Base-by-base conservation (phyloP, 106 monocot species). In the Platanthera zijinensis region DNA sequence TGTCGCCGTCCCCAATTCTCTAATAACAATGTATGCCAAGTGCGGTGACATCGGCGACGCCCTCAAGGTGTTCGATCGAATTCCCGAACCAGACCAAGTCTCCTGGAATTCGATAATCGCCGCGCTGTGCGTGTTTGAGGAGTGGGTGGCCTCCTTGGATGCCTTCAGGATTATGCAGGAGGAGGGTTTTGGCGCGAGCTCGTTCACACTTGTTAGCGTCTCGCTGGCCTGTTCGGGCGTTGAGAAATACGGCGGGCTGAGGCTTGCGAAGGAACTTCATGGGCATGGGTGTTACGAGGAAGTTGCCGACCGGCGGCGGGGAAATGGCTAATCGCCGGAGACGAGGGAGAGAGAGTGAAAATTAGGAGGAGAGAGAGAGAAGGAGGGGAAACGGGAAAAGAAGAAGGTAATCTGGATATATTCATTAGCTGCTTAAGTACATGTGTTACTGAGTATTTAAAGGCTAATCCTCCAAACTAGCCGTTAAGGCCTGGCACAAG, bases 171-270 rank as follows among this genome's bases (percentile, higher is more conserved):
- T 46, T 17, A 91, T 94, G 91, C 82, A 78, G 25, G 67, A 52
- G 32, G 80, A 85, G 6, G 69, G 77, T 3, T 51, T 78, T 18
- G 75, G 50, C 25, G 85, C 83, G 3, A 92, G 87, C 76, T 93
- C 93, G 15, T 96, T 96, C 78, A 87, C 96, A 0, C 82, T 96
- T 53, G 96, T 96, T 11, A 90, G 96, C 52, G 78, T 83, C 57
- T 69, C 78, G 0, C 72, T 69, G 8, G 88, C 90, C 6, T 87
- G 90, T 77, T 85, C 88, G 69, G 88, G 87, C 70, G n/a, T 96
- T 7, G 32, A 45, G 10, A 72, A 61, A 52, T 12, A 6, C 13
- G 45, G 78, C 32, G 87, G 89, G 51, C n/a, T 84, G 67, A 57
- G 82, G 45, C 71, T 90, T 12, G 92, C 85, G 5, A 88, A 83